Conservation (phyloP, 2,329 filamentous ascomycete genomes). For the Paecilomyces dactylethromorphus region DNA sequence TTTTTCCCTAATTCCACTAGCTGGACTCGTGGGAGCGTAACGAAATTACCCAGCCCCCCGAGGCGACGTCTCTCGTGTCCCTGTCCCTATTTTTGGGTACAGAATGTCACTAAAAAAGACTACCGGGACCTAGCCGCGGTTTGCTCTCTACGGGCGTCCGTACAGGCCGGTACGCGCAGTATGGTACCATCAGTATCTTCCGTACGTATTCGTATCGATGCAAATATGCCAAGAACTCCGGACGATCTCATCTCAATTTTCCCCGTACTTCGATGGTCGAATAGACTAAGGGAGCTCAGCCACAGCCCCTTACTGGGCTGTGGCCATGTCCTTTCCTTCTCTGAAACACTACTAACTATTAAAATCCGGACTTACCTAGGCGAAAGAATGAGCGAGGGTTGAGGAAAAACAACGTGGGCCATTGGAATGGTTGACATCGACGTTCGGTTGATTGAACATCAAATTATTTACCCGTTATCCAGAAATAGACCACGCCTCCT, state of each 20-base stretch:
- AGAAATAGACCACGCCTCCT: too few relatives aligned
- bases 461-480: too few relatives aligned
- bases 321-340: too few relatives aligned
- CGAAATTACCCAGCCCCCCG: background rate
- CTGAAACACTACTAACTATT: too few relatives aligned
- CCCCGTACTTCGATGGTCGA: background rate
- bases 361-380: too few relatives aligned
- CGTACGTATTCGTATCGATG: background rate
- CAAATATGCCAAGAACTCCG: background rate
- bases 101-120: background rate
- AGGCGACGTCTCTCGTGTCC: background rate
- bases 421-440: too few relatives aligned
- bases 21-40: background rate
- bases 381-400: too few relatives aligned
- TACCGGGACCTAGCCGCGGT: background rate
- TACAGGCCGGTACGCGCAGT: background rate
- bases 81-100: background rate
- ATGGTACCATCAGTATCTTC: background rate
- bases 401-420: too few relatives aligned
- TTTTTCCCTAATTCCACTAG: background rate
- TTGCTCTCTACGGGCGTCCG: background rate
- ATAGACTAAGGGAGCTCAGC: background rate
- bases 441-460: too few relatives aligned
- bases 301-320: background rate
- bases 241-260: background rate